Conservation (phyloP, 176 grass and related monocot species). For the Triticum monococcum region DNA sequence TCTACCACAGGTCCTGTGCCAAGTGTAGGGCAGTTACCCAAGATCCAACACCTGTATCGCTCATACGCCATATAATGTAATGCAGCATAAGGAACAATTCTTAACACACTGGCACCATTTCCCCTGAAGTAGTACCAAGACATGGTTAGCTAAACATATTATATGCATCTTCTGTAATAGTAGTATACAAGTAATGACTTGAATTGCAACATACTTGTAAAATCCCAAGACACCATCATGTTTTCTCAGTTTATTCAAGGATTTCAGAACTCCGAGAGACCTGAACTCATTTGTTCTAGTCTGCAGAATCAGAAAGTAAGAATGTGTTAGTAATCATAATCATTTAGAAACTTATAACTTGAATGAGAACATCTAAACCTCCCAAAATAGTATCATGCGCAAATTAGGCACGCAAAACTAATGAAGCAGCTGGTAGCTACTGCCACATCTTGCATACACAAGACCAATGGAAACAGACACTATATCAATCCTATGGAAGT, state of each 20-base stretch:
- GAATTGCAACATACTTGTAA: constrained; percentile 66
- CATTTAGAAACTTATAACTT: constrained; percentile 16
- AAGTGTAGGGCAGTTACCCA: constrained; percentile 79
- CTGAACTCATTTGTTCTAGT: constrained; percentile 84
- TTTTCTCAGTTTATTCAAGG: constrained; percentile 74
- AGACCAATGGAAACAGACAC: neutral
- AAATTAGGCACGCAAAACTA: neutral
- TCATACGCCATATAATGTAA: constrained; percentile 97
- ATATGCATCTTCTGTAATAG: neutral
- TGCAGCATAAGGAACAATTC: constrained; percentile 95
- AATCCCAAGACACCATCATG: constrained; percentile 84
- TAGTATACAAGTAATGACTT: constrained; percentile 3
- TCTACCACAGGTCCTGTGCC: constrained; percentile 79
- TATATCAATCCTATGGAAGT: neutral
- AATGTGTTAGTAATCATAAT: neutral
- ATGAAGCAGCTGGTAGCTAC: constrained; percentile 2
- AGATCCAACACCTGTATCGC: constrained; percentile 80
- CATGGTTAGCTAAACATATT: constrained; percentile 21
- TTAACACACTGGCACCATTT: constrained; percentile 93
- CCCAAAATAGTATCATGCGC: neutral
- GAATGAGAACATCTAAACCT: neutral
- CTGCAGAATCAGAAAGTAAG: constrained; percentile 42
- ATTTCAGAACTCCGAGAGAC: constrained; percentile 75
- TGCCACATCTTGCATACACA: neutral
- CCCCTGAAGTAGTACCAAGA: constrained; percentile 52